These are phyloP conservation scores for Podospora comata DNA, from an alignment of 495 filamentous ascomycete genomes.

Conservation along the genomic window DNA sequence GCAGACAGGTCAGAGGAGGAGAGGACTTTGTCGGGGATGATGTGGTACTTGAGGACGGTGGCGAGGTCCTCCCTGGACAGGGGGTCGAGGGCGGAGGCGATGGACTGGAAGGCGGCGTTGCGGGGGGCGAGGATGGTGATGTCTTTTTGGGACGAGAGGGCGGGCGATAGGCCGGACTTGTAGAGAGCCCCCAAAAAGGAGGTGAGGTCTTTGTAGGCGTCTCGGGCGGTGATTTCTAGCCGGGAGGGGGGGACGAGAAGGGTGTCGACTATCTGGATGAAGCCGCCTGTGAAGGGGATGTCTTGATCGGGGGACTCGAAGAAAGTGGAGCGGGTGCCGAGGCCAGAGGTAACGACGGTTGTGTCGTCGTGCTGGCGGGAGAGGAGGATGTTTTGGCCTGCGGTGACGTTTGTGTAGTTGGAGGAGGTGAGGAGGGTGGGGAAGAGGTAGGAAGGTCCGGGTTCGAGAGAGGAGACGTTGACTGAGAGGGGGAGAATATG, in stretches of 20 bases:
- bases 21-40: constrained; percentile 48
- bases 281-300: constrained; percentile 57
- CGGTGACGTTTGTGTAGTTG: constrained; percentile 43
- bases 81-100: constrained; percentile 49
- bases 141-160: constrained; percentile 41
- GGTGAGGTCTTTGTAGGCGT: constrained; percentile 49
- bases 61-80: constrained; percentile 45
- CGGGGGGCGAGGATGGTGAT: constrained; percentile 62
- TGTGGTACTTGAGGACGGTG: constrained; percentile 53
- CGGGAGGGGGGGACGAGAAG: constrained; percentile 54
- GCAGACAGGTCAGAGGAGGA: constrained; percentile 44
- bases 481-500: constrained; percentile 59
- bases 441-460: constrained; percentile 47
- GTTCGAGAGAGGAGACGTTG: constrained; percentile 35
- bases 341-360: constrained; percentile 24
- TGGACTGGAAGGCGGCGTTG: constrained; percentile 57
- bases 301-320: constrained; percentile 35
- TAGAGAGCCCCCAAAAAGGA: constrained; percentile 52
- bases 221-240: constrained; percentile 46
- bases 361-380: constrained; percentile 25
- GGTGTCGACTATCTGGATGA: constrained; percentile 60
- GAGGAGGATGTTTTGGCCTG: constrained; percentile 36
- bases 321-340: constrained; percentile 32
- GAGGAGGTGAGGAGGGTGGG: constrained; percentile 51
- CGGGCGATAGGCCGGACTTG: constrained; percentile 40